phyloP scores from a whole-genome alignment of 2,329 filamentous ascomycete genomes.

The Furcasterigmium furcatum region DNA sequence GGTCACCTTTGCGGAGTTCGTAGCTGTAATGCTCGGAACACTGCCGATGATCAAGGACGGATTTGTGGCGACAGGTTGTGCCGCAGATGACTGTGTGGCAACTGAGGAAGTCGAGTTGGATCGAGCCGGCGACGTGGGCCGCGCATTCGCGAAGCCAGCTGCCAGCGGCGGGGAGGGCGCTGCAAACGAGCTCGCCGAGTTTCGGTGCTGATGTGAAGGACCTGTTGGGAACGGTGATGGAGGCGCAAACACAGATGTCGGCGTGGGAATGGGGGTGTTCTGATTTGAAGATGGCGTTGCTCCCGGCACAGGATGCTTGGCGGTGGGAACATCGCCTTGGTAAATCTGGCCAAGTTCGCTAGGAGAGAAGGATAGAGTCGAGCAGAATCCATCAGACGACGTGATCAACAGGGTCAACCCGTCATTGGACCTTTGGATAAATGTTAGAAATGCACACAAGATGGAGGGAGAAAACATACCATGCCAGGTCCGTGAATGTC shows the following conservation, averaged over 20 bases:
- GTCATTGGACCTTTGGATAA: slow-evolving; percentile 51
- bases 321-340: slow-evolving; percentile 60
- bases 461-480: slow-evolving; percentile 61
- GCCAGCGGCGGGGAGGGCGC: slow-evolving; percentile 57
- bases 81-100: slow-evolving; percentile 56
- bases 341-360: slow-evolving; percentile 85
- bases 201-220: slow-evolving; percentile 49
- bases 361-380: slow-evolving; percentile 76
- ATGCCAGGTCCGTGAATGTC: slow-evolving; percentile 93
- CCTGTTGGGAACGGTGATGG: slow-evolving; percentile 52
- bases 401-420: slow-evolving; percentile 73
- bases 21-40: slow-evolving; percentile 72
- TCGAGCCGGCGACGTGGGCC: slow-evolving; percentile 74
- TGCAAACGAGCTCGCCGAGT: slow-evolving; percentile 54
- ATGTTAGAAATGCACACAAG: too few species aligned
- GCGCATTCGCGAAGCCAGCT: slow-evolving; percentile 56
- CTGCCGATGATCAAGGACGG: slow-evolving; percentile 75
- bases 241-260: slow-evolving; percentile 60
- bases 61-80: slow-evolving; percentile 59
- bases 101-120: slow-evolving; percentile 86
- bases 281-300: slow-evolving; percentile 51
- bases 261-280: slow-evolving; percentile 68
- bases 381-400: slow-evolving; percentile 98
- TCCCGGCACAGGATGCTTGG: slow-evolving; percentile 38
- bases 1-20: slow-evolving; percentile 61